Evolutionary conservation across 1,284 basidiomycete species (phyloP), one percentile per base, ranked within the genome.

Genomic region (Amylostereum areolatum): DNA sequence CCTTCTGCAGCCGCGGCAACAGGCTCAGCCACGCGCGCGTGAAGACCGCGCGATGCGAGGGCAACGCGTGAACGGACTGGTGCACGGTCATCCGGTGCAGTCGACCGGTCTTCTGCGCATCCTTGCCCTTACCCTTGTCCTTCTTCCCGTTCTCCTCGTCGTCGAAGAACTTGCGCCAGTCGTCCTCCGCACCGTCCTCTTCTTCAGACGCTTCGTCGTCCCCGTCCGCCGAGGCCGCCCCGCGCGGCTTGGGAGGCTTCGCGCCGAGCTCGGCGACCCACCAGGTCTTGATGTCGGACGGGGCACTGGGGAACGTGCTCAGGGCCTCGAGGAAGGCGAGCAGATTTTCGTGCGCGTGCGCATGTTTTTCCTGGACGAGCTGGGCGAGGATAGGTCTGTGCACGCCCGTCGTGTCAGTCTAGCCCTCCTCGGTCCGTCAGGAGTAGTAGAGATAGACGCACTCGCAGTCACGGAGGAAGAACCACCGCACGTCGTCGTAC

Each of bases 401-500:
- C 28, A 6, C 9, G 41, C 30, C 39, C 32, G 43, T 47, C 1
- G 18, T 18, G 18, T 18, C 18, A 18, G 18, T 18, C 18, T 18
- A 1, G 18, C 18, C 18, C 18, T 18, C 18, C 18, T 18, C 18
- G 18, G 1, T 18, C 18, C 18, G 18, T 18, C 18, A 18, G 18
- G 18, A 46, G 47, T 18, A 9, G 49, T 18, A 46, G 12, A 29
- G 36, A 41, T 45, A 47, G 34, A 70, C 82, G 47, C 70, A 92
- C 86, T 77, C 80, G 29, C 89, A 74, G 60, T 97, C 93, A 35
- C 89, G 81, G 52, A 97, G 78, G 70, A 97, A 97, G 66, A 90
- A 92, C 85, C 90, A 97, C 51, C 95, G 83, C 28, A 98, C 74
- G 63, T 98, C 97, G 55, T 95, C 91, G 63, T 95, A 72, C 12